These are phyloP conservation scores for Pterulicium gracile DNA, from an alignment of 1,284 basidiomycete genomes.

Conservation along the genomic window DNA sequence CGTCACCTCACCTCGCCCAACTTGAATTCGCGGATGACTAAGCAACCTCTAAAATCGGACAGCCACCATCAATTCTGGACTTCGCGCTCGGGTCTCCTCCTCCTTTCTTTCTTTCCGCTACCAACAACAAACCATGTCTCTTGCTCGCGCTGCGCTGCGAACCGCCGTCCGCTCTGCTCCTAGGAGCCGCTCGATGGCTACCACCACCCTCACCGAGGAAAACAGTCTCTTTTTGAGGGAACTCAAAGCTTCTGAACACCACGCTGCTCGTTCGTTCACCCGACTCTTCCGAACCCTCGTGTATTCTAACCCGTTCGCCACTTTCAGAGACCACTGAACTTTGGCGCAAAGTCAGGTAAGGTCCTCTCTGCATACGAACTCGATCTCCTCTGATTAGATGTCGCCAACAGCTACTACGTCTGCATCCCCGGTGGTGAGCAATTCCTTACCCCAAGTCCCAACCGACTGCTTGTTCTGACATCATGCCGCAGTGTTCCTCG, in stretches of 20 bases:
- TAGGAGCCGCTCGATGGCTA: slow-evolving; percentile 20
- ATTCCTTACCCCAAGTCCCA: slow-evolving; percentile 1
- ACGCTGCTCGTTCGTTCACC: slow-evolving; percentile 49
- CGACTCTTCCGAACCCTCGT: slow-evolving; percentile 6
- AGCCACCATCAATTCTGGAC: not conserved
- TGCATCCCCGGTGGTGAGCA: slow-evolving; percentile 63
- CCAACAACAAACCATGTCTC: slow-evolving; percentile 35
- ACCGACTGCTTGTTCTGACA: slow-evolving; percentile 7
- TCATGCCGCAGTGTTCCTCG: slow-evolving; percentile 38
- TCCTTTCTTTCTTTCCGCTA: not conserved
- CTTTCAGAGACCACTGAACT: slow-evolving; percentile 58
- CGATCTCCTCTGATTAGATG: not conserved
- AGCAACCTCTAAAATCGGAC: not conserved
- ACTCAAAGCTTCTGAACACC: slow-evolving; percentile 49
- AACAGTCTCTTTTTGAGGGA: slow-evolving; percentile 37
- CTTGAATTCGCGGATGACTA: not conserved
- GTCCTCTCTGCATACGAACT: slow-evolving; percentile 5
- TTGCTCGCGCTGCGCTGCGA: slow-evolving; percentile 13
- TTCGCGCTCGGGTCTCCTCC: not conserved
- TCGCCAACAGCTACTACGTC: slow-evolving; percentile 49
- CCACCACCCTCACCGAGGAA: slow-evolving; percentile 28
- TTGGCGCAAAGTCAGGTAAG: slow-evolving; percentile 80
- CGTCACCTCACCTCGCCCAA: slow-evolving; percentile 18
- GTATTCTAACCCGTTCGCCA: slow-evolving; percentile 5
- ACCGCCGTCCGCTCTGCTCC: slow-evolving; percentile 17